Evolutionary conservation across 768 basidiomycete genomes (phyloP).

Genomic region (Termitomyces sp.): DNA sequence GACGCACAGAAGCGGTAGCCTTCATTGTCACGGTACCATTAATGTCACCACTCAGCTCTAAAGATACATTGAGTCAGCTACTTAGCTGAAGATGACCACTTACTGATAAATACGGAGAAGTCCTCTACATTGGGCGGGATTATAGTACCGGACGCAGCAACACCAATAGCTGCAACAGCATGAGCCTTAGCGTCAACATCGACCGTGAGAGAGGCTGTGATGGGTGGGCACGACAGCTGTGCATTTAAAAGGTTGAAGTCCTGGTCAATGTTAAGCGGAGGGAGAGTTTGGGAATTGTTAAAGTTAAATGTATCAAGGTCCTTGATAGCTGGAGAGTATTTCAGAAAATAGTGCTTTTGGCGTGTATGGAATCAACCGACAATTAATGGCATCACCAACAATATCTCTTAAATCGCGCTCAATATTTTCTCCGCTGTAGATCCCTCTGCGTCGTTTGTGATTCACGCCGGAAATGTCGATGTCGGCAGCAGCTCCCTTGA

Average conservation of each 20-base stretch:
- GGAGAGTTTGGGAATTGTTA: conserved; percentile 23
- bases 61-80: background rate
- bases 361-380: conserved; percentile 11
- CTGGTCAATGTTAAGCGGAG: conserved; percentile 26
- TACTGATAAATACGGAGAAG: conserved; percentile 30
- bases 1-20: conserved; percentile 29
- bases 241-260: conserved; percentile 23
- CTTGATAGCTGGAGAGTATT: conserved; percentile 12
- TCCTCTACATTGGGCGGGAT: conserved; percentile 20
- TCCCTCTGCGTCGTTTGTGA: conserved; percentile 22
- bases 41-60: conserved; percentile 32
- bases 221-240: conserved; percentile 17
- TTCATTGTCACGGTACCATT: conserved; percentile 31
- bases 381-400: conserved; percentile 20
- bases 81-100: conserved; percentile 6
- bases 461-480: conserved; percentile 18
- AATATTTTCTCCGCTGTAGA: conserved; percentile 9
- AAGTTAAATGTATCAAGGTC: conserved; percentile 25
- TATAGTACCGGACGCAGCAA: conserved; percentile 20
- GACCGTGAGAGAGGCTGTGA: conserved; percentile 13
- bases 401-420: conserved; percentile 23
- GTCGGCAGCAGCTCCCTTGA: conserved; percentile 23
- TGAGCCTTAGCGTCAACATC: conserved; percentile 20
- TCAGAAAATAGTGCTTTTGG: background rate
- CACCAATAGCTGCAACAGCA: conserved; percentile 20